These are phyloP conservation scores for Eurotiales sp. DNA, from an alignment of 2,329 filamentous ascomycete genomes.

Conservation along the genomic window DNA sequence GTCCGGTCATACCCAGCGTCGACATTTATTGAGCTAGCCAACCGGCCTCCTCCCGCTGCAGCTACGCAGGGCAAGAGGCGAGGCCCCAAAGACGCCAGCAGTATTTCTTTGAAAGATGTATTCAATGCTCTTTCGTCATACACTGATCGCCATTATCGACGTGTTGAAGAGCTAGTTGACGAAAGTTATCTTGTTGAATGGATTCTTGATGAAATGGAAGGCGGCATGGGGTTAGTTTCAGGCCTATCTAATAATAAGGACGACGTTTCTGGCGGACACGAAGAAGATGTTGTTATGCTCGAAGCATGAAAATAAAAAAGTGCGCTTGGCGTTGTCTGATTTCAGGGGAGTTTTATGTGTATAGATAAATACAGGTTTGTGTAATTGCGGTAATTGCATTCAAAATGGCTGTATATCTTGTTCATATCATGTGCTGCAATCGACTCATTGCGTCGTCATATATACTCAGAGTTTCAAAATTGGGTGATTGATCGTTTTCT, in stretches of 20 bases:
- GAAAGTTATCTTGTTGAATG: slow-evolving; percentile 95
- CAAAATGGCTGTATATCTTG: slow-evolving; percentile 3
- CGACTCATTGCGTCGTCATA: too few species aligned
- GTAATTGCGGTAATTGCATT: slow-evolving; percentile 9
- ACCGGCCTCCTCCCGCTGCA: slow-evolving; percentile 16
- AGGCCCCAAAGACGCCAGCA: slow-evolving; percentile 30
- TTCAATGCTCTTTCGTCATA: slow-evolving; percentile 84
- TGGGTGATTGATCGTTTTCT: too few species aligned
- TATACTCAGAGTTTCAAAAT: too few species aligned
- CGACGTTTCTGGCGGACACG: slow-evolving; percentile 23
- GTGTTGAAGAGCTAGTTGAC: slow-evolving; percentile 84
- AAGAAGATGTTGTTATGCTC: slow-evolving; percentile 40
- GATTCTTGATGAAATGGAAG: slow-evolving; percentile 90
- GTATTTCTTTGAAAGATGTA: slow-evolving; percentile 70
- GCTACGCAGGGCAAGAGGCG: slow-evolving; percentile 12
- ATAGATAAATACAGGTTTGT: slow-evolving; percentile 8
- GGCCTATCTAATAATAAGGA: slow-evolving; percentile 11
- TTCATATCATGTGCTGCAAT: neutral
- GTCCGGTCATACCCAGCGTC: slow-evolving; percentile 77
- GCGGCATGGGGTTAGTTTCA: slow-evolving; percentile 45
- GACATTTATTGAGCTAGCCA: slow-evolving; percentile 67
- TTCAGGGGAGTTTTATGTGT: neutral
- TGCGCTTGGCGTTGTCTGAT: slow-evolving; percentile 2
- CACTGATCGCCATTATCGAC: slow-evolving; percentile 86
- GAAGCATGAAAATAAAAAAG: slow-evolving; percentile 25